A percentile compares a stretch with the other conserved stretches of the same genome.
phyloP scores from a whole-genome alignment of 2,329 filamentous ascomycete genomes.

The Arachnomyces sp. region DNA sequence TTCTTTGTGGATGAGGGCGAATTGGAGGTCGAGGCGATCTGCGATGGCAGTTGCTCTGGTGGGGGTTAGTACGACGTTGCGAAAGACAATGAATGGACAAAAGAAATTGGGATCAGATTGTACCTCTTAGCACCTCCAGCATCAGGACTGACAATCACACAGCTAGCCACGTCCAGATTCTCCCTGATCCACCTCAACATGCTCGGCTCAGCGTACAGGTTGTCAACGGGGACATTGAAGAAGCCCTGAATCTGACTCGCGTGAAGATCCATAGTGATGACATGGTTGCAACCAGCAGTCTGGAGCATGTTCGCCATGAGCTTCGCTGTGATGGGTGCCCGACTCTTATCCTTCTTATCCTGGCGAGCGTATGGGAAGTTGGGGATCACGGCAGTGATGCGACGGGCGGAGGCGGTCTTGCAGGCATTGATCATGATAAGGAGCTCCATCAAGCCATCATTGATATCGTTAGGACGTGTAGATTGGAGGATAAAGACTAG shows the following conservation, averaged over 20 bases:
- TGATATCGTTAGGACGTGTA: constrained; percentile 90
- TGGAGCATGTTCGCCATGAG: constrained; percentile 97
- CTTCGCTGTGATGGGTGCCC: constrained; percentile 93
- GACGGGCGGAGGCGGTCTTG: constrained; percentile 72
- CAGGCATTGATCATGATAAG: constrained; percentile 98
- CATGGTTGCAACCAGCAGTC: constrained; percentile 83
- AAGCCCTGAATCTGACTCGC: constrained; percentile 92
- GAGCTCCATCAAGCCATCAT: constrained; percentile 95
- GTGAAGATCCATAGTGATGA: constrained; percentile 95
- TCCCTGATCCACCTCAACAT: constrained; percentile 86
- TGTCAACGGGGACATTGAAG: constrained; percentile 74
- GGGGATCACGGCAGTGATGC: constrained; percentile 90
- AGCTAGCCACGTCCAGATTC: constrained; percentile 71
- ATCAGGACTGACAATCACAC: constrained; percentile 90
- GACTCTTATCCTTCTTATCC: constrained; percentile 94
- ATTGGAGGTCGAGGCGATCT: constrained; percentile 79
- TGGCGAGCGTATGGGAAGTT: constrained; percentile 96
- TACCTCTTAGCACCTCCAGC: constrained; percentile 87
- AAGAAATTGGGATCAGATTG: constrained; percentile 10
- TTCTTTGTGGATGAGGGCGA: constrained; percentile 96
- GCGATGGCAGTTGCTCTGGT: constrained; percentile 77
- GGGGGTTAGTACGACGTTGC: background rate
- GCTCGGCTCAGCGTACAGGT: constrained; percentile 89
- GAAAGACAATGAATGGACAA: background rate
- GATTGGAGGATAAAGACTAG: constrained; percentile 92